Evolutionary conservation across 78 protist genomes (phyloP).

Genomic region (Dictyostelium firmibasis): DNA sequence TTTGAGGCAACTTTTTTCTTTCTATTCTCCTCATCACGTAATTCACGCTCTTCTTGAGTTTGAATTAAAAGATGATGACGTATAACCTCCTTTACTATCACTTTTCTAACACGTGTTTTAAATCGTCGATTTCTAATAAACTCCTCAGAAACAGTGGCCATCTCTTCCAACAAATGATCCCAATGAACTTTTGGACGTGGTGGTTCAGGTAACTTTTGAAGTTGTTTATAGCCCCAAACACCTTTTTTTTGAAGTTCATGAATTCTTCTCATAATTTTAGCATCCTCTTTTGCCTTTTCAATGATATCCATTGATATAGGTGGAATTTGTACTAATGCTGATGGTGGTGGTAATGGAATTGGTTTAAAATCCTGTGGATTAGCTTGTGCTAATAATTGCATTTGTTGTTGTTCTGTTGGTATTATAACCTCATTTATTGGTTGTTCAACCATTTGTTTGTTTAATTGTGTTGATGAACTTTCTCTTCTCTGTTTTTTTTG

Average conservation of each 20-base stretch:
- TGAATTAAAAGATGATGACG: background rate
- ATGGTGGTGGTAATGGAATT: constrained; percentile 32
- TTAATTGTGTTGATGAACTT: background rate
- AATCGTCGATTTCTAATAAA: constrained; percentile 64
- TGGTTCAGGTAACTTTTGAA: constrained; percentile 84
- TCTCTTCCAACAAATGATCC: constrained; percentile 88
- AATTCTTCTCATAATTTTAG: constrained; percentile 39
- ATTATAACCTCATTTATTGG: background rate
- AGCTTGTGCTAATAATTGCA: background rate
- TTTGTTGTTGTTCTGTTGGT: constrained; percentile 6
- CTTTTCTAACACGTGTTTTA: constrained; percentile 61
- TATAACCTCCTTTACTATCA: constrained; percentile 16
- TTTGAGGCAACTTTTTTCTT: constrained; percentile 6
- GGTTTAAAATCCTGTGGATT: background rate
- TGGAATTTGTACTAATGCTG: constrained; percentile 29
- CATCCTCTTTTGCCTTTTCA: constrained; percentile 62
- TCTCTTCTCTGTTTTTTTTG: background rate
- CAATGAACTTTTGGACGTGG: constrained; percentile 85
- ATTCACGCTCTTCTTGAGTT: constrained; percentile 12
- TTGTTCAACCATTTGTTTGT: background rate
- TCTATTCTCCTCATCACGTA: constrained; percentile 53
- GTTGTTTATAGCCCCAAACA: constrained; percentile 50
- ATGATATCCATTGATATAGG: background rate
- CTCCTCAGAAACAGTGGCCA: constrained; percentile 87
- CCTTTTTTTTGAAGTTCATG: constrained; percentile 56